Evolutionary conservation across 345 rosid genomes (phyloP).

Genomic region (Orychophragmus violaceus): DNA sequence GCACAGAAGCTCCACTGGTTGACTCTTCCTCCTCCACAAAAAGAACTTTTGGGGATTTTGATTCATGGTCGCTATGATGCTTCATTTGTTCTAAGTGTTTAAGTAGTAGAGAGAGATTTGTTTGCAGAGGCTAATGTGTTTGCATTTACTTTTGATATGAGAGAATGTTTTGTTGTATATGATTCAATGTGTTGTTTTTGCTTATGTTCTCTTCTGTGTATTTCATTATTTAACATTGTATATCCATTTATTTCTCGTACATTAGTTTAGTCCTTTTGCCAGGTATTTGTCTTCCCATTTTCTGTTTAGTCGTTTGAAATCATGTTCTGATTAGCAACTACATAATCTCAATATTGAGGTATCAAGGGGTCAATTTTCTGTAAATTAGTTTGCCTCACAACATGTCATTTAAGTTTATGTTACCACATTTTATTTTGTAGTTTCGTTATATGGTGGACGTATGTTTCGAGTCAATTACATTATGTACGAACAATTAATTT

Average conservation of each 20-base stretch:
- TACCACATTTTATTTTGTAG: too few species aligned
- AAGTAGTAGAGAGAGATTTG: neutral
- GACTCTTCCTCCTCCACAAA: slow-evolving; percentile 20
- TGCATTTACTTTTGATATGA: slow-evolving; percentile 5
- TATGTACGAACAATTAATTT: too few species aligned
- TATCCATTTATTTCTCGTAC: neutral
- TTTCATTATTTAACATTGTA: neutral
- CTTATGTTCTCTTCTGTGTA: neutral
- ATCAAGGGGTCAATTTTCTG: too few species aligned
- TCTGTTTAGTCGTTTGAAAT: too few species aligned
- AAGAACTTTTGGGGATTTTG: slow-evolving; percentile 22
- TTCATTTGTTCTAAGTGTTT: slow-evolving; percentile 25
- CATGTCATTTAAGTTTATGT: too few species aligned
- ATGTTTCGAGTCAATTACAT: too few species aligned
- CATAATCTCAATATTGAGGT: too few species aligned
- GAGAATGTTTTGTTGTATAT: neutral
- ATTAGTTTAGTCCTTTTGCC: too few species aligned
- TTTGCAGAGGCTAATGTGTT: neutral
- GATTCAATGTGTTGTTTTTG: neutral
- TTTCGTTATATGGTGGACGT: too few species aligned
- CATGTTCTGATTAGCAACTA: too few species aligned
- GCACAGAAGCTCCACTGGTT: neutral
- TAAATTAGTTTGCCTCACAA: too few species aligned
- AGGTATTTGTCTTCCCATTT: too few species aligned
- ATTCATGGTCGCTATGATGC: slow-evolving; percentile 18